These are phyloP conservation scores for Cordia subcordata DNA, from an alignment of 257 asterid species.

Conservation along the genomic window DNA sequence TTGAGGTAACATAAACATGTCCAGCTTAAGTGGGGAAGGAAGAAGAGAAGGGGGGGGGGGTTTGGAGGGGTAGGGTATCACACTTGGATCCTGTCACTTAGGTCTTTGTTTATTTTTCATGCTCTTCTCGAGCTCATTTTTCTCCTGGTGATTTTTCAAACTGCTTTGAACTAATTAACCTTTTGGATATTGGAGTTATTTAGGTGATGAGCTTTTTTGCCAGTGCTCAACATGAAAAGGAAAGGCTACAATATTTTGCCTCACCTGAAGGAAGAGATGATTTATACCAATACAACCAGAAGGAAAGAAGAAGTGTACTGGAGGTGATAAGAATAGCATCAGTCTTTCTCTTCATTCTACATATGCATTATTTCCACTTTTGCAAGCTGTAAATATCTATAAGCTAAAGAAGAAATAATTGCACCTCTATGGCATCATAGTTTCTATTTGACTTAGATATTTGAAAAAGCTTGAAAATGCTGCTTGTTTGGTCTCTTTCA, in stretches of 20 bases:
- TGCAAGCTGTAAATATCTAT: no score
- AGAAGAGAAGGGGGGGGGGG: no score
- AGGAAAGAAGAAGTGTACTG: conserved; percentile 85
- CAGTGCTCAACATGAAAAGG: conserved; percentile 85
- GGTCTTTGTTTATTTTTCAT: no score
- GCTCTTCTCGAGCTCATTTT: neutral
- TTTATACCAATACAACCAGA: conserved; percentile 88
- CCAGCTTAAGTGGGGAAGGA: neutral
- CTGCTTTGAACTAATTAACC: neutral
- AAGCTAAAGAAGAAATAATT: no score
- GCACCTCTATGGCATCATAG: no score
- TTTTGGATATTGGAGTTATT: conserved; percentile 4
- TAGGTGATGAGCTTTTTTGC: conserved; percentile 95
- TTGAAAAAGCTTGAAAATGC: neutral
- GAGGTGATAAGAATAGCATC: conserved; percentile 52
- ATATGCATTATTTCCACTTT: neutral
- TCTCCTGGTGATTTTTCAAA: neutral
- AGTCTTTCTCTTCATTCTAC: neutral
- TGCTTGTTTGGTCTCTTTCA: neutral
- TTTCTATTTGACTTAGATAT: no score
- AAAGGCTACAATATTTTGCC: conserved; percentile 82
- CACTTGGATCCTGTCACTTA: no score
- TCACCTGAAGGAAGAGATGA: conserved; percentile 99
- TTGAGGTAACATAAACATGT: conserved; percentile 58
- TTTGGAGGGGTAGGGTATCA: no score